Evolutionary conservation across 495 filamentous ascomycete species (phyloP), one percentile per base, ranked within the genome.

Genomic region (Penicillium paxilli): DNA sequence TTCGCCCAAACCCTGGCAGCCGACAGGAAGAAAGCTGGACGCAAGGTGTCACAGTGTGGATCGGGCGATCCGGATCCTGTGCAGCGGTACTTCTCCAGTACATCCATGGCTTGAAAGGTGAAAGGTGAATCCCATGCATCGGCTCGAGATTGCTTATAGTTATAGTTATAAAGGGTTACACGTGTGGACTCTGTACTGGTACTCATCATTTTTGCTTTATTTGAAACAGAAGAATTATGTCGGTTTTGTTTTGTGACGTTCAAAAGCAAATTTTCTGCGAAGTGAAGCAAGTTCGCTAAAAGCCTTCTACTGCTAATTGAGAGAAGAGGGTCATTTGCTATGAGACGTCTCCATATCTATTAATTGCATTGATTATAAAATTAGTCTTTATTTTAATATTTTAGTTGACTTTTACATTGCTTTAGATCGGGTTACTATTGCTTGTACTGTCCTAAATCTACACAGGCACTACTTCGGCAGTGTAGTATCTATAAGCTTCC

Each of bases 1-100:
- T 80, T 81, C 47, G 77, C 78, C 11, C 64, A 67, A 48, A 55
- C 47, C 1, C 28, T 70, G 45, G 67, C 60, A 24, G 41, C 59
- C 1, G 67, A 68, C 58, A 50, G 65, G 38, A 66, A 66, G 56
- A 50, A 57, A 22, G 58, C 62, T 44, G 60, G 62, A 20, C 57
- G 58, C 16, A 62, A 38, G 26, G 58, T 68, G 14, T 68, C 62
- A 1, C 55, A 59, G 14, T 70, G 67, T 47, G 67, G 67, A 17
- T 68, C 67, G 38, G 67, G 67, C 11, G 62, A 66, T 28, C 46
- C 57, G 10, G 67, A 66, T n/a, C 67, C 67, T 8, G 65, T 66
- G 17, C 47, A 70, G 42, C 45, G 55, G n/a, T 70, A 67, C 52
- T 32, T 67, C 26, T 57, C 62, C 1, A 49, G 52, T 19, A n/a